Evolutionary conservation across 257 asterid species (phyloP).

Genomic region (Ilex aquifolium): DNA sequence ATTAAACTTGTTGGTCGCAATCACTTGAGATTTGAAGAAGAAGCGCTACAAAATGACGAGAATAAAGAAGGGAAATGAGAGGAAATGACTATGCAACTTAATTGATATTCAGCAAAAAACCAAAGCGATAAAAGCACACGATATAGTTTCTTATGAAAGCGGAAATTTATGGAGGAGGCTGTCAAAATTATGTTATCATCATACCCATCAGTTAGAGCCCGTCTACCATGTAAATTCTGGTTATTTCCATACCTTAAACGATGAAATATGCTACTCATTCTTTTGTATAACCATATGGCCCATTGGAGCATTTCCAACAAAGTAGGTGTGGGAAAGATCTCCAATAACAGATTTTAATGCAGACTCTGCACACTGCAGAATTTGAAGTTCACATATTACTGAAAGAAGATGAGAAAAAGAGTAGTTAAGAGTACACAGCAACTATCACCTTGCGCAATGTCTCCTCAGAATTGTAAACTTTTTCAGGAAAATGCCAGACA

Average conservation of each 20-base stretch:
- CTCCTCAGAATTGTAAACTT: slow-evolving; percentile 65
- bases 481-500: slow-evolving; percentile 93
- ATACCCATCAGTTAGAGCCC: no score
- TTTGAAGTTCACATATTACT: slow-evolving; percentile 8
- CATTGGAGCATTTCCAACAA: slow-evolving; percentile 93
- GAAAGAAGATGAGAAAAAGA: slow-evolving; percentile 1
- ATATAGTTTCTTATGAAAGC: no score
- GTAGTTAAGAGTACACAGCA: neutral
- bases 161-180: no score
- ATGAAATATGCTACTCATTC: slow-evolving; percentile 16
- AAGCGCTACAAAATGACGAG: slow-evolving; percentile 70
- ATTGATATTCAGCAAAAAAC: slow-evolving; percentile 5
- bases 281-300: slow-evolving; percentile 54
- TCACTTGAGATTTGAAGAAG: slow-evolving; percentile 94
- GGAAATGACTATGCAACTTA: no score
- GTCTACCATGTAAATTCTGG: no score
- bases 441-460: slow-evolving; percentile 66
- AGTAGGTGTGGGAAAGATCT: slow-evolving; percentile 69
- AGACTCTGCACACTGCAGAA: slow-evolving; percentile 84
- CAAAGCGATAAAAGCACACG: no score
- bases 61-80: neutral
- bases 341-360: slow-evolving; percentile 79
- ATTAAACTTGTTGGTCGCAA: slow-evolving; percentile 52
- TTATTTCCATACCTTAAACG: slow-evolving; percentile 44
- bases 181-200: no score